Base-by-base conservation (phyloP, 2,329 filamentous ascomycete species). In the Penicillium crustosum region DNA sequence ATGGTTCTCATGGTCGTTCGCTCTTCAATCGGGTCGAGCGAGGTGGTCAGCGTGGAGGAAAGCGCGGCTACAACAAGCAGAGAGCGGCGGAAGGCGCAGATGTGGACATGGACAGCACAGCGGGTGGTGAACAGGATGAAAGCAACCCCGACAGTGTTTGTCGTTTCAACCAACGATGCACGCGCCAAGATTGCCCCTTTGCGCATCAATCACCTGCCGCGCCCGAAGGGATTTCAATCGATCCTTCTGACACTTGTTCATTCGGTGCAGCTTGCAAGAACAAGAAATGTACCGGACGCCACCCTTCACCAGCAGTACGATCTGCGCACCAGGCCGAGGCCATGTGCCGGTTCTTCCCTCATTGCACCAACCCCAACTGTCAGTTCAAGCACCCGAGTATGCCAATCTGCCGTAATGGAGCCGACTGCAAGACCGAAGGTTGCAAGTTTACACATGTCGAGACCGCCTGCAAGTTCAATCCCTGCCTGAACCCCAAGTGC, bases 261-360 rank as follows among this genome's bases (percentile, higher is more conserved):
- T 97, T 90, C 68, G 93, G 92, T 21, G 91, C 87, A 2, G 92
- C 92, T 9, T 99, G 94, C 85, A 96, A 94, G 78, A 99, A 97
- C 81, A 84, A 86, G 69, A 97, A 97, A 78, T 99, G 94, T 71
- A 90, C 89, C 9, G 93, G 85, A 31, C 90, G 91, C 58, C 94
- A 99, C 75, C 94, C 94, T 2, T 97, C 93, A 7, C 94, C 94
- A 1, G 92, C 93, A 6, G 84, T 89, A 66, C 90, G 87, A 73
- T 79, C 85, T 51, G 86, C 88, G 27, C 90, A 93, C 72, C 89
- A 96, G 77, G 83, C 86, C 58, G 89, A 94, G 73, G 87, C 90
- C 73, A 88, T 95, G 69, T 96, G 93, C 84, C 91, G 89, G 71
- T 96, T 92, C 81, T 96, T 86, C 75, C 91, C 93, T 58, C 91